Evolutionary conservation across 768 basidiomycete genomes (phyloP), one percentile per base, ranked within the genome.

Genomic region (Tricholoma bakamatsutake): DNA sequence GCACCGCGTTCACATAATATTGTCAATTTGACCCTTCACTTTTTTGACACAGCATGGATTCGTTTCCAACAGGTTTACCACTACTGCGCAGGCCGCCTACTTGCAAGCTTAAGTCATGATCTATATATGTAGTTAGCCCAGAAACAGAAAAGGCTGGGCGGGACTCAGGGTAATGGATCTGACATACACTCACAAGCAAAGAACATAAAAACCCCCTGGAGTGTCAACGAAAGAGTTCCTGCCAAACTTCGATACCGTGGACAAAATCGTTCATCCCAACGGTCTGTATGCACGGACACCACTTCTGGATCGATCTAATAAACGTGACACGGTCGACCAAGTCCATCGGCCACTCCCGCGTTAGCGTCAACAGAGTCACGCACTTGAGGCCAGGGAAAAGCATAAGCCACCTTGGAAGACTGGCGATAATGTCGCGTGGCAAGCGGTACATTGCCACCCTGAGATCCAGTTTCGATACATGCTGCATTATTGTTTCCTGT

Each of bases 361-460:
- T 56, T 17, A 65, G 31, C 31, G 60, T 62, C 17, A 24, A 31
- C 9, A 68, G 21, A 21, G 37, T 28, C 17, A 67, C 54, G 15
- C 54, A 51, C 40, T 39, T 57, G 54, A 67, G 24, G 35, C 48
- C 24, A 18, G 61, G 54, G 37, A 67, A 67, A 21, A 54, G 40
- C 42, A 47, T 52, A 3, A 70, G 45, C 60, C 63, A 66, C 24
- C 50, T 58, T 28, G 64, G 64, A 15, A 67, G 62, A 12, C 48
- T 58, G 10, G 50, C 13, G 12, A 59, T 52, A n/a, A 64, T 50
- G 9, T 56, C 46, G 13, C 45, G 53, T 1, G 66, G 59, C 10
- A 68, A 57, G n/a, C 59, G 43, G 42, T 66, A 67, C 24, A 62
- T 57, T 31, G 57, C 55, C 13, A 67, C 48, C n/a, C 59, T 54